phyloP scores from a whole-genome alignment of 345 rosid genomes.

The Populus tremula region DNA sequence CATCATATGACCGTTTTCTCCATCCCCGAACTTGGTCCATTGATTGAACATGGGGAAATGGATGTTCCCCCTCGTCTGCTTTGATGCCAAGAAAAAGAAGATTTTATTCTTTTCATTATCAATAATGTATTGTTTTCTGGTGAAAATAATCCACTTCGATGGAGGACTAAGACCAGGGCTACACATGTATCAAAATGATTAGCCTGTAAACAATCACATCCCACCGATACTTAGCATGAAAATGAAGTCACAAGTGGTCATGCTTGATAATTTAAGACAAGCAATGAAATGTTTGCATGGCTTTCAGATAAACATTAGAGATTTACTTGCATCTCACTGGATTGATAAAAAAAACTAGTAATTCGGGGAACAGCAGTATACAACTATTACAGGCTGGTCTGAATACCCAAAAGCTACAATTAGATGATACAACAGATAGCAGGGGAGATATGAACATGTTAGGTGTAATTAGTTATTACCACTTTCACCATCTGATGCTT shows the following conservation, averaged over 20 bases:
- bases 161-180: not conserved
- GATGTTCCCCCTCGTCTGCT: conserved; percentile 43
- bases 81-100: conserved; percentile 21
- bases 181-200: not conserved
- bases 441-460: conserved; percentile 35
- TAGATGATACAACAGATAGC: conserved; percentile 30
- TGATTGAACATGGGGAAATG: conserved; percentile 29
- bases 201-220: not conserved
- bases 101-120: conserved; percentile 20
- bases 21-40: conserved; percentile 34
- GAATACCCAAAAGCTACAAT: conserved; percentile 31
- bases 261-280: not conserved
- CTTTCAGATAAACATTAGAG: not conserved
- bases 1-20: conserved; percentile 36
- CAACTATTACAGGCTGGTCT: conserved; percentile 23
- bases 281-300: not conserved
- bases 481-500: conserved; percentile 94
- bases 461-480: conserved; percentile 75
- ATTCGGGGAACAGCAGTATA: conserved; percentile 23
- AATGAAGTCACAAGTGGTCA: not conserved
- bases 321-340: not conserved
- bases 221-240: not conserved
- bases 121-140: not conserved
- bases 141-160: not conserved
- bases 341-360: conserved; percentile 3